phyloP scores from a whole-genome alignment of 2,329 filamentous ascomycete species.

The Tolypocladium tundrense region DNA sequence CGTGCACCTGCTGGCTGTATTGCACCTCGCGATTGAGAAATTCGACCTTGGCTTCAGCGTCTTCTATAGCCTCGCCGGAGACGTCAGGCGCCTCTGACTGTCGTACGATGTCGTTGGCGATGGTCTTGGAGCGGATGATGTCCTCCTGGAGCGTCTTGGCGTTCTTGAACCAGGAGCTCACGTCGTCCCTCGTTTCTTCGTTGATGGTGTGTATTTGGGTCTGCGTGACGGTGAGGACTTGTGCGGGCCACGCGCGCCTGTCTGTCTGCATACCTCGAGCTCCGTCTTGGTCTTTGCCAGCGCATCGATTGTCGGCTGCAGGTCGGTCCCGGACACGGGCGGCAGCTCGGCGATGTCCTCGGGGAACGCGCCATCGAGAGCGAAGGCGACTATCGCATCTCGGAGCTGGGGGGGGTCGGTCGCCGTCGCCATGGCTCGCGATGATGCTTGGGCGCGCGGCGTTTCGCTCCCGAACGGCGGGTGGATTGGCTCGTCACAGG shows the following conservation, averaged over 20 bases:
- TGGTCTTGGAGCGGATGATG: constrained; percentile 67
- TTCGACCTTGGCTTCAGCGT: constrained; percentile 43
- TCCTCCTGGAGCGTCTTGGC: constrained; percentile 78
- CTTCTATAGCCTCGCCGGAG: constrained; percentile 40
- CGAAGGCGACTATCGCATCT: constrained; percentile 29
- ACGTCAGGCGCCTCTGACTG: constrained; percentile 57
- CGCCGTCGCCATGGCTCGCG: constrained; percentile 18
- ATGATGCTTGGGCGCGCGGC: background rate
- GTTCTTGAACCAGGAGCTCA: constrained; percentile 77
- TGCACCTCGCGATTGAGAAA: constrained; percentile 48
- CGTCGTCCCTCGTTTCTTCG: constrained; percentile 64
- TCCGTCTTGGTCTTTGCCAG: constrained; percentile 23
- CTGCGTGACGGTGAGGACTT: constrained; percentile 10
- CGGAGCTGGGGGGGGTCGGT: constrained; percentile 22
- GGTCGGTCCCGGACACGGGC: constrained; percentile 24
- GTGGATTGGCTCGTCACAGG: background rate
- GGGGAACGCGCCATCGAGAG: constrained; percentile 30
- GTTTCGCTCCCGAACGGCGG: background rate
- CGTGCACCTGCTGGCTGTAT: constrained; percentile 47
- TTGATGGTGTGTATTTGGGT: constrained; percentile 66
- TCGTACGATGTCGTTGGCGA: constrained; percentile 71
- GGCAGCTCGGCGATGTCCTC: constrained; percentile 25
- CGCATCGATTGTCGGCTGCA: constrained; percentile 29
- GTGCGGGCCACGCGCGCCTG: background rate
- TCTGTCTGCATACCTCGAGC: constrained; percentile 24